Base-by-base conservation (phyloP, 352 stramenopile species). In the Plasmopara muralis region DNA sequence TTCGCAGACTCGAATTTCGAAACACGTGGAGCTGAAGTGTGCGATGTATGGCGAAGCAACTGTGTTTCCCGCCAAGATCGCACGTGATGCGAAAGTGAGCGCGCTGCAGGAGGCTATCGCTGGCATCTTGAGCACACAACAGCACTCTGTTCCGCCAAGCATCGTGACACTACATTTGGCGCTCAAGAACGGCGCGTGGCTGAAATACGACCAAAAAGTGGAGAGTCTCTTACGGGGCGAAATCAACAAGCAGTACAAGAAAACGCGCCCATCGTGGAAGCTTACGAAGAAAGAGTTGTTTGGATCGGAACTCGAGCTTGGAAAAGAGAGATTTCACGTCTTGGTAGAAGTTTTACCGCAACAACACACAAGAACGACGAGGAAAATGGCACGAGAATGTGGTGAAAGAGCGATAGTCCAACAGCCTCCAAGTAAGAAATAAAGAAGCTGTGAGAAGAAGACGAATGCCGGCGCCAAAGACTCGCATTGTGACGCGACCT, bases 401-500 rank as follows among this genome's bases (percentile, higher is more conserved):
- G 40, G 40, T 15, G 16, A 5, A 30, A 15, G 40, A 2, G n/a
- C 6, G 14, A 30, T 9, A 39, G 20, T 6, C 7, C 1, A 50
- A 1, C 20, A 35, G 7, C 10, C 31, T 35, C 4, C 4, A 35
- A 6, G 31, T 12, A 6, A 12, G 0, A 35, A 35, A 35, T 4
- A 35, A 35, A 35, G 10, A 5, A 12, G 20, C 20, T 25, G 20
- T 25, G 20, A 50, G 29, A n/a, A 51, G 8, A 50, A 41, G 44
- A 40, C 20, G 6, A 8, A 42, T 50, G 15, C 10, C 31, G 46
- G 43, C 46, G 33, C 28, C 46, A 52, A 52, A 50, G 45, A 43
- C 45, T 50, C 15, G 45, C 31, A 31, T 50, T 43, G 31, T 52
- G 46, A 44, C 33, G 34, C 31, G 46, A 52, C 33, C 18, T 52